phyloP scores from a whole-genome alignment of 2,329 filamentous ascomycete species.

The Pestalotiopsis sp. region DNA sequence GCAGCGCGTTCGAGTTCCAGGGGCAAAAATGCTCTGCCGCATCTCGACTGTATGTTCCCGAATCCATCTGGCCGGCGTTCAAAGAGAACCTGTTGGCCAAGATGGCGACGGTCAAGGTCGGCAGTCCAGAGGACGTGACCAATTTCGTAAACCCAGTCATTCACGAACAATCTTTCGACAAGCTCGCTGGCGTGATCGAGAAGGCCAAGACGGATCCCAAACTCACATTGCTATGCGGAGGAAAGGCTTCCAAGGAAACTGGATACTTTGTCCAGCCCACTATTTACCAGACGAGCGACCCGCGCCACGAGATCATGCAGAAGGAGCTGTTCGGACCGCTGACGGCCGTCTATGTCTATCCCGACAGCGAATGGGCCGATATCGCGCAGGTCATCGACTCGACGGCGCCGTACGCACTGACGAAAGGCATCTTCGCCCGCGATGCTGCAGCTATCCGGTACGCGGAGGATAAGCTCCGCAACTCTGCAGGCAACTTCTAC shows the following conservation, averaged over 20 bases:
- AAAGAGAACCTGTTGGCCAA: slow-evolving; percentile 24
- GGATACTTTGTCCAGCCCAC: slow-evolving; percentile 51
- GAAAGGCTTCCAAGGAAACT: slow-evolving; percentile 40
- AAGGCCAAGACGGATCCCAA: slow-evolving; percentile 42
- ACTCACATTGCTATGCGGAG: slow-evolving; percentile 45
- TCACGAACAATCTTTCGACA: slow-evolving; percentile 45
- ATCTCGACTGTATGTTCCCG: slow-evolving; percentile 38
- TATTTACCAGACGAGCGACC: slow-evolving; percentile 42
- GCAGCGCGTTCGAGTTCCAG: slow-evolving; percentile 51
- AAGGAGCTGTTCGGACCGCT: slow-evolving; percentile 52
- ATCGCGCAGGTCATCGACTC: slow-evolving; percentile 40
- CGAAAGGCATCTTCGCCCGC: slow-evolving; percentile 51
- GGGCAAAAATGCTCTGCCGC: slow-evolving; percentile 55
- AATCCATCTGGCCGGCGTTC: slow-evolving; percentile 39
- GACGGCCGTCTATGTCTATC: slow-evolving; percentile 48
- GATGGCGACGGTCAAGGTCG: slow-evolving; percentile 27
- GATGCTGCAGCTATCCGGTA: slow-evolving; percentile 49
- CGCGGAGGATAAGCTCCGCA: slow-evolving; percentile 52
- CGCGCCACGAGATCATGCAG: slow-evolving; percentile 45
- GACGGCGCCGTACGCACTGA: slow-evolving; percentile 44
- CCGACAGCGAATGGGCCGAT: slow-evolving; percentile 40
- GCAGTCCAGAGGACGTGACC: slow-evolving; percentile 32
- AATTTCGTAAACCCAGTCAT: slow-evolving; percentile 53
- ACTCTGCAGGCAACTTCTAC: slow-evolving; percentile 60
- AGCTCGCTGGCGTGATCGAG: slow-evolving; percentile 47